Conservation (phyloP, 1,139 yeast genomes). For the Lodderomyces orthopsilosis region DNA sequence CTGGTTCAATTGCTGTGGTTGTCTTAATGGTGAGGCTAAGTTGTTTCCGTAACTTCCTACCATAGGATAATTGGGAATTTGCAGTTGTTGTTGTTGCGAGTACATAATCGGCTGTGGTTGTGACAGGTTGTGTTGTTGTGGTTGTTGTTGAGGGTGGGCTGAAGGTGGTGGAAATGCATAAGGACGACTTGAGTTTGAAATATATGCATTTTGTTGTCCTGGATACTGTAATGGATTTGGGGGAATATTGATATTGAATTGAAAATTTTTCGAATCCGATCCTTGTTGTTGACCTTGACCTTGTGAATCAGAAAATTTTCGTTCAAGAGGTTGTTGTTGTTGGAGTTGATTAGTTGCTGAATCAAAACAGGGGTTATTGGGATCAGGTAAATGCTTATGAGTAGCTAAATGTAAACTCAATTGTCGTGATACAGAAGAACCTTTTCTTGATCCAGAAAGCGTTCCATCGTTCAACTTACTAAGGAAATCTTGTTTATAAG, state of each 20-base stretch:
- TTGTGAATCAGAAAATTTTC: no score
- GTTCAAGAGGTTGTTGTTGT: slow-evolving; percentile 16
- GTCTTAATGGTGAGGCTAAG: slow-evolving; percentile 37
- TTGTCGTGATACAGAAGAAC: slow-evolving; percentile 76
- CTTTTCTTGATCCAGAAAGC: slow-evolving; percentile 70
- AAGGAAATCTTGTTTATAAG: slow-evolving; percentile 80
- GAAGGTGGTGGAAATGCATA: slow-evolving; percentile 1
- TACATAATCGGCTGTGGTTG: slow-evolving; percentile 10
- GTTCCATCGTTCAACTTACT: slow-evolving; percentile 75
- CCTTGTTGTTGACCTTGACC: slow-evolving; percentile 14
- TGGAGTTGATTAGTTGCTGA: slow-evolving; percentile 17
- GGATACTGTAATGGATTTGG: slow-evolving; percentile 25
- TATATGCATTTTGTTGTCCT: slow-evolving; percentile 21
- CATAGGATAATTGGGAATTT: slow-evolving; percentile 9
- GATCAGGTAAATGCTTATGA: slow-evolving; percentile 64
- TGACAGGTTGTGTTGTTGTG: slow-evolving; percentile 15
- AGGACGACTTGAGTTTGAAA: slow-evolving; percentile 8
- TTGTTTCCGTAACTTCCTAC: slow-evolving; percentile 16
- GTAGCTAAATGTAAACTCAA: slow-evolving; percentile 72
- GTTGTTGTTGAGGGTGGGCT: slow-evolving; percentile 1
- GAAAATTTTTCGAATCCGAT: slow-evolving; percentile 18
- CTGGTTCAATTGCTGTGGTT: slow-evolving; percentile 10
- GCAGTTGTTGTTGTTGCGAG: slow-evolving; percentile 15
- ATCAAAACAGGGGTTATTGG: slow-evolving; percentile 12
- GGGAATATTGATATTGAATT: slow-evolving; percentile 17